These are phyloP conservation scores for Monocercomonoides exilis DNA, from an alignment of 78 protist genomes.

Conservation along the genomic window DNA sequence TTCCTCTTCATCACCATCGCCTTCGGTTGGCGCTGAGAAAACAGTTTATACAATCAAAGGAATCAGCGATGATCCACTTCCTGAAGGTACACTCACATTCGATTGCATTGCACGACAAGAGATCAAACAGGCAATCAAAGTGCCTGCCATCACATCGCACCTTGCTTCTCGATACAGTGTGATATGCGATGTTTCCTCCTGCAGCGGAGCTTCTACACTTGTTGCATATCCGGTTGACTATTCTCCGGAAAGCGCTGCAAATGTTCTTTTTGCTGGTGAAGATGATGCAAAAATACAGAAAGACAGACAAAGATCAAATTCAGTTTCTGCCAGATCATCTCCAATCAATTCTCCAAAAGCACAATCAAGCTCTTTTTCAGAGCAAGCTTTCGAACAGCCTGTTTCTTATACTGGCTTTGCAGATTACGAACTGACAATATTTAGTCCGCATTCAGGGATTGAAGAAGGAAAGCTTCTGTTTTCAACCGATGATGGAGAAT, in stretches of 20 bases:
- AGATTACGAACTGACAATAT: not conserved
- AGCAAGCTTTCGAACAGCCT: no score
- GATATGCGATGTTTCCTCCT: not conserved
- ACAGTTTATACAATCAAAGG: not conserved
- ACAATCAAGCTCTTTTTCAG: no score
- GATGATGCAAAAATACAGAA: no score
- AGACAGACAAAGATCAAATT: not conserved
- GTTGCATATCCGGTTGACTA: not conserved
- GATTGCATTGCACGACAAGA: not conserved
- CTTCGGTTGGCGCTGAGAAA: not conserved
- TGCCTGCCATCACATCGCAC: not conserved
- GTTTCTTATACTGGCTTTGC: no score
- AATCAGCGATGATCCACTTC: not conserved
- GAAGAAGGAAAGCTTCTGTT: conserved; percentile 40
- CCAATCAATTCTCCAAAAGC: not conserved
- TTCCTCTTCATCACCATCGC: not conserved
- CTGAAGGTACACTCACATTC: not conserved
- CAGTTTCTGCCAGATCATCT: not conserved
- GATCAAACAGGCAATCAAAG: not conserved
- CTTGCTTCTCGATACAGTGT: not conserved
- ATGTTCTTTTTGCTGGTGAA: no score
- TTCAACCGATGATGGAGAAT: conserved; percentile 36
- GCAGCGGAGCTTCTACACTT: not conserved
- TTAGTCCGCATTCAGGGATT: not conserved
- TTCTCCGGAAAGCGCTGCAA: no score